Conservation (phyloP, 2,329 filamentous ascomycete species). For the Setomelanomma holmii region DNA sequence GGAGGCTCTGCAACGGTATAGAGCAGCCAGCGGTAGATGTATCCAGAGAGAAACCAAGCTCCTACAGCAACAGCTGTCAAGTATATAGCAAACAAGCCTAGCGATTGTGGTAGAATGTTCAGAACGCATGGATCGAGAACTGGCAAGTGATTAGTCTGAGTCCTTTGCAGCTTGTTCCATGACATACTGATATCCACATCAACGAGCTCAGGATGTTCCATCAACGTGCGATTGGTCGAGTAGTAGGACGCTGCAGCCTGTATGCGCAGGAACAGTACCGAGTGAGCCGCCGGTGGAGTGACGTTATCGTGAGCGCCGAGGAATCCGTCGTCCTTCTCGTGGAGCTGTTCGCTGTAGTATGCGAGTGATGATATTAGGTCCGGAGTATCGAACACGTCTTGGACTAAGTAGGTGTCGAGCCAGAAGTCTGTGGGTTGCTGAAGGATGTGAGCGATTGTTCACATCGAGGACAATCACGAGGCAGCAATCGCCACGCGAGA, state of each 20-base stretch:
- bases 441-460: slow-evolving; percentile 18
- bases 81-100: slow-evolving; percentile 75
- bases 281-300: slow-evolving; percentile 43
- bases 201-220: slow-evolving; percentile 76
- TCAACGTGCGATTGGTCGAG: slow-evolving; percentile 74
- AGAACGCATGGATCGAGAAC: slow-evolving; percentile 86
- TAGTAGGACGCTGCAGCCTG: slow-evolving; percentile 85
- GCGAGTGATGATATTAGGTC: slow-evolving; percentile 71
- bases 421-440: slow-evolving; percentile 88
- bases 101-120: slow-evolving; percentile 79
- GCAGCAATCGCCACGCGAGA: neutral
- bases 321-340: slow-evolving; percentile 24
- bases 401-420: slow-evolving; percentile 69
- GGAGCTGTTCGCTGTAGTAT: slow-evolving; percentile 64
- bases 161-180: neutral
- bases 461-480: slow-evolving; percentile 14
- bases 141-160: slow-evolving; percentile 24
- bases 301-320: neutral
- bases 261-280: slow-evolving; percentile 75
- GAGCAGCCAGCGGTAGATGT: slow-evolving; percentile 47
- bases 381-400: slow-evolving; percentile 67
- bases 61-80: slow-evolving; percentile 66
- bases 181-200: slow-evolving; percentile 70
- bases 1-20: slow-evolving; percentile 23
- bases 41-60: slow-evolving; percentile 59